Evolutionary conservation across 768 basidiomycete genomes (phyloP), one percentile per base, ranked within the genome.

Genomic region (Lentinula lateritia): DNA sequence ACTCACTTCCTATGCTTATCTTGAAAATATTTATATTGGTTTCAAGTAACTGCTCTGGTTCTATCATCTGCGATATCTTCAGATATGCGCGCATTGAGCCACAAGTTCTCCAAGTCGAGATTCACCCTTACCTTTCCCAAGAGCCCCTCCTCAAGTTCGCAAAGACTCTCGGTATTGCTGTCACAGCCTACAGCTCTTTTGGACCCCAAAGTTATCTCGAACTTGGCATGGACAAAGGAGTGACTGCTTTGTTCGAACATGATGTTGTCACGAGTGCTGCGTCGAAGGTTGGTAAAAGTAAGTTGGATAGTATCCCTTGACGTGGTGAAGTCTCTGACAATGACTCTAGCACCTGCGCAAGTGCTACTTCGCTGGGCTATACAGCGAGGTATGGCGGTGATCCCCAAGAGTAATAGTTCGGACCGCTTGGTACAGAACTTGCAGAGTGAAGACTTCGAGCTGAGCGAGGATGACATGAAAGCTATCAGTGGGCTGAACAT

Each of bases 361-460:
- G 82, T 92, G 23, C 74, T 92, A 42, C 80, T 93, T 58, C 81
- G 89, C 65, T 93, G 91, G 91, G 84, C 89, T 1, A 88, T 87
- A 13, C 88, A 91, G 67, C 85, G 84, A 41, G 85, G 83, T 9
- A 79, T 92, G 62, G 85, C 86, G 38, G 85, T 92, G 50, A 83
- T 93, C 63, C 91, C 91, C 50, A 93, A 93, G 78, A 83, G 80
- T 54, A 84, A 83, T 69, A 66, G 76, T 64, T 55, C 63, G 3
- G 62, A 69, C 15, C 79, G 87, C 32, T 72, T 88, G 57, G 66
- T 68, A 16, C 73, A 85, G 69, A 92, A 92, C 75, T 65, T 88
- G 65, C 68, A 78, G 46, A 76, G 76, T 68, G 70, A 74, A 62
- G 69, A 69, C 38, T 85, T 89, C 63, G 71, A 81, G 62, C 72